A percentile compares a stretch with the other conserved stretches of the same genome.
Evolutionary conservation across 768 basidiomycete genomes (phyloP).

Genomic region (Phylloporus sp.): DNA sequence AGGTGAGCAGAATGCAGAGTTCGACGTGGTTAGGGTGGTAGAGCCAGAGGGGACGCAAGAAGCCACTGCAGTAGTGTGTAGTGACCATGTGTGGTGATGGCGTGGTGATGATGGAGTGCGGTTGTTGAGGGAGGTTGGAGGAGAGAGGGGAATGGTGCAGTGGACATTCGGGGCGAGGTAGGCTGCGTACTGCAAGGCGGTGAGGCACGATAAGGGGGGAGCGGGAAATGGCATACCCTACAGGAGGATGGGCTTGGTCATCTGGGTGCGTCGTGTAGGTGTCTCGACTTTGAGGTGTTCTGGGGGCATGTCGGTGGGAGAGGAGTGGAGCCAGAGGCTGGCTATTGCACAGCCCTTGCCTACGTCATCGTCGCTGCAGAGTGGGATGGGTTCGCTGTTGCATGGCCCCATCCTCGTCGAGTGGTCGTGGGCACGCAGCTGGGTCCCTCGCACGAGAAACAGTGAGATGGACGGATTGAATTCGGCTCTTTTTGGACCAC

Average conservation of each 20-base stretch:
- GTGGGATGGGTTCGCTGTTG: too few relatives aligned
- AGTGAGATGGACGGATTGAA: too few relatives aligned
- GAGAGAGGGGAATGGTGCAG: slow-evolving; percentile 47
- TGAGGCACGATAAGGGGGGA: slow-evolving; percentile 4
- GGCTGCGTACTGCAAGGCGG: slow-evolving; percentile 45
- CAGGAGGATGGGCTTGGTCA: slow-evolving; percentile 37
- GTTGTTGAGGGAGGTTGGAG: slow-evolving; percentile 11
- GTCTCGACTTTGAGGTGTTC: slow-evolving; percentile 28
- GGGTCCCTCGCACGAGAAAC: too few relatives aligned
- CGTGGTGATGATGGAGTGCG: slow-evolving; percentile 30
- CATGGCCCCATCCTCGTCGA: too few relatives aligned
- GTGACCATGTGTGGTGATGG: slow-evolving; percentile 40
- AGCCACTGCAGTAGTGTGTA: slow-evolving; percentile 40
- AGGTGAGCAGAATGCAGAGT: slow-evolving; percentile 41
- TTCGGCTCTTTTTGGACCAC: too few relatives aligned
- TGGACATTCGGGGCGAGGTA: slow-evolving; percentile 63
- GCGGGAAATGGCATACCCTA: slow-evolving; percentile 34
- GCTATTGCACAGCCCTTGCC: too few relatives aligned
- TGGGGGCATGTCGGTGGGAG: slow-evolving; percentile 18
- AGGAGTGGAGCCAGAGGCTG: too few relatives aligned
- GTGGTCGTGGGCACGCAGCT: too few relatives aligned
- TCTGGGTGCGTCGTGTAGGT: slow-evolving; percentile 22
- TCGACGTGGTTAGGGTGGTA: slow-evolving; percentile 30
- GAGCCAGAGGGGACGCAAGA: slow-evolving; percentile 30
- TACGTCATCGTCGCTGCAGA: too few relatives aligned